Base-by-base conservation (phyloP, 2,329 filamentous ascomycete species). In the Grosmannia clavigera region DNA sequence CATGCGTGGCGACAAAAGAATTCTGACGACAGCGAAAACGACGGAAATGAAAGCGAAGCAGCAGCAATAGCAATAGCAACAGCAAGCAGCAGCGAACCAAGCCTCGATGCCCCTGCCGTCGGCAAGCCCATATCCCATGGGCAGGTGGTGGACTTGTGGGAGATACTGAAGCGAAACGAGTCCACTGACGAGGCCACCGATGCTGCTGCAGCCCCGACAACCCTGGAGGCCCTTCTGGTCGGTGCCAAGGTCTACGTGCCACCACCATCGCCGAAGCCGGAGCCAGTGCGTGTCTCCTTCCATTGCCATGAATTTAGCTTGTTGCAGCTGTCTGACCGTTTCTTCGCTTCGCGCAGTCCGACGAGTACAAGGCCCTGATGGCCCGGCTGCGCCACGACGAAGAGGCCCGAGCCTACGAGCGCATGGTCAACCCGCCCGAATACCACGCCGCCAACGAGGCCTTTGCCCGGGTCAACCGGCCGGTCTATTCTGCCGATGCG, bases 341-440 rank as follows among this genome's bases (percentile, higher is more conserved):
- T 35, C 6, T 35, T 7, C 31, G 25, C 27, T 60, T 35, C 33
- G 7, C 33, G 11, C 62, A 95, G 84, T 87, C 86, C 1, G 76
- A 84, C 9, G 87, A 95, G 73, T 97, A 92, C 75, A 88, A 90
- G 71, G 87, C 86, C 7, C 78, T 96, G 1, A 97, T 97, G 90
- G 84, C 85, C 29, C 84, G 86, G 19, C 83, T 99, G 25, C 89
- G 90, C 64, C 83, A 81, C 62, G 85, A 94, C 67, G 87, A 92
- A 74, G 92, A 97, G 76, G 81, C 85, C 65, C 83, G 87, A 63
- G 80, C 83, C 58, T 99, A 97, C 76, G 82, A 90, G 65, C 84
- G 86, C 68, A 90, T 97, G 85, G 74, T 87, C 57, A 84, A 86
- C 63, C 82, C 85, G 58, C 22, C 68, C 72, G 58, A 70, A 76